Conservation (phyloP, 306 rosid species). For the Geum urbanum region DNA sequence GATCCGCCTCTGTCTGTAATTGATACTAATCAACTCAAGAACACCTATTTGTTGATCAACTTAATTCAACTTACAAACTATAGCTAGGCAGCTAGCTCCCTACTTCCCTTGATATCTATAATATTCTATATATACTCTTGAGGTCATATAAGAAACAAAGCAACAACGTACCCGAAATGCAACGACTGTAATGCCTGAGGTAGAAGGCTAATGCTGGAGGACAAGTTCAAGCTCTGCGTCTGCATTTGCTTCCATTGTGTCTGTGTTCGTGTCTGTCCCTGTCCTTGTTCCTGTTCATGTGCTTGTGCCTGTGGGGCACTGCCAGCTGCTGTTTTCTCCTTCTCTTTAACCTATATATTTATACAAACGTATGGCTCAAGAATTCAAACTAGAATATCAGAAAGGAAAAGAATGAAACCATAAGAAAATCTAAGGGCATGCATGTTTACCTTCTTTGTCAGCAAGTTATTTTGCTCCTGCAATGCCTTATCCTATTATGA, state of each 20-base stretch:
- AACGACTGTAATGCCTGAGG: conserved; percentile 42
- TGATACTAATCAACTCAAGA: background rate
- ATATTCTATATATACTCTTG: no score
- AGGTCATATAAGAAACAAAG: no score
- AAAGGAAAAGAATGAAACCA: background rate
- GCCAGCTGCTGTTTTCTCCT: conserved; percentile 38
- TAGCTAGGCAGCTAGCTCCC: no score
- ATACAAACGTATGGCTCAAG: background rate
- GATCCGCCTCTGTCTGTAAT: no score
- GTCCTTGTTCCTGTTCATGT: conserved; percentile 24
- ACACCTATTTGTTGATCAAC: background rate
- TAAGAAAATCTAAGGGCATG: no score
- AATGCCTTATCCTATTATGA: conserved; percentile 61
- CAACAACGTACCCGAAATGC: conserved; percentile 35
- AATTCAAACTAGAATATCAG: background rate
- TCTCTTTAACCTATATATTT: conserved; percentile 54
- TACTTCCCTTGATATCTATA: no score
- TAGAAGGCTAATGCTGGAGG: conserved; percentile 19
- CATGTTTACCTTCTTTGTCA: conserved; percentile 49
- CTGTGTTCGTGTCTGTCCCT: conserved; percentile 17
- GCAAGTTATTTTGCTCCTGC: conserved; percentile 63
- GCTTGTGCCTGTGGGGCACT: conserved; percentile 25
- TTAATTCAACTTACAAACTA: background rate
- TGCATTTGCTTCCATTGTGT: conserved; percentile 26
- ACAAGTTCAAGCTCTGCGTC: conserved; percentile 19